A percentile compares a stretch with the other conserved stretches of the same genome.
Conservation (phyloP, 371 early-diverging fungal species). For the Chytridiales sp. region DNA sequence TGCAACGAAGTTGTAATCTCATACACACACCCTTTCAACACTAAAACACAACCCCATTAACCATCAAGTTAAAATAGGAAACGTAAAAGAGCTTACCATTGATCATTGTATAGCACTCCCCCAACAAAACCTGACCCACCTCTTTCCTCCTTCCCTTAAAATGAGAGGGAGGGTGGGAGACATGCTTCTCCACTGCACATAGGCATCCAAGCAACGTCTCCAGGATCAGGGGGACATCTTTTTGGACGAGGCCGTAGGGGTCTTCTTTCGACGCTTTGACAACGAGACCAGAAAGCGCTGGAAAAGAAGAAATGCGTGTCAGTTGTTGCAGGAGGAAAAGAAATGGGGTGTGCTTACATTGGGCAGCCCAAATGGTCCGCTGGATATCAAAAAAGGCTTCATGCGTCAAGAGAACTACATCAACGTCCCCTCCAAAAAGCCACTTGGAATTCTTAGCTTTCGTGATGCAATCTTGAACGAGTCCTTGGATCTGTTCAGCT, state of each 20-base stretch:
- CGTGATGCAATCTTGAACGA: too few species aligned
- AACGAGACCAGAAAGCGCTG: slow-evolving; percentile 19
- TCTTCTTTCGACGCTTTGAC: slow-evolving; percentile 26
- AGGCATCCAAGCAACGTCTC: slow-evolving; percentile 13
- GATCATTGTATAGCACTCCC: slow-evolving; percentile 4
- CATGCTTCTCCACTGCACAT: slow-evolving; percentile 9
- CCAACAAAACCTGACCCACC: neutral
- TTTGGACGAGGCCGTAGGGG: slow-evolving; percentile 25
- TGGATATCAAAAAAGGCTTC: slow-evolving; percentile 7
- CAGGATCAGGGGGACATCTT: slow-evolving; percentile 21
- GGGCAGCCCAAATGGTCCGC: slow-evolving; percentile 6
- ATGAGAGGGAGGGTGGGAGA: slow-evolving; percentile 9
- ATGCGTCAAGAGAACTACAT: too few species aligned
- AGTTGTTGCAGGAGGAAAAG: neutral
- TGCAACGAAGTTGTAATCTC: slow-evolving; percentile 11
- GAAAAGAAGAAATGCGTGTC: too few species aligned
- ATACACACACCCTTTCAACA: slow-evolving; percentile 18
- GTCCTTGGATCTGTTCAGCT: too few species aligned
- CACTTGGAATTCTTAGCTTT: too few species aligned
- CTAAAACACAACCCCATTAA: neutral
- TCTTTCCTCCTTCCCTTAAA: neutral
- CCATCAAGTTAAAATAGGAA: neutral
- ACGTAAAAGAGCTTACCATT: neutral
- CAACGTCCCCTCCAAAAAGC: too few species aligned
- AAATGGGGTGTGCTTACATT: slow-evolving; percentile 9